Evolutionary conservation across 169 alveolate species (phyloP), one percentile per base, ranked within the genome.

Genomic region (Plasmodium falciparum): DNA sequence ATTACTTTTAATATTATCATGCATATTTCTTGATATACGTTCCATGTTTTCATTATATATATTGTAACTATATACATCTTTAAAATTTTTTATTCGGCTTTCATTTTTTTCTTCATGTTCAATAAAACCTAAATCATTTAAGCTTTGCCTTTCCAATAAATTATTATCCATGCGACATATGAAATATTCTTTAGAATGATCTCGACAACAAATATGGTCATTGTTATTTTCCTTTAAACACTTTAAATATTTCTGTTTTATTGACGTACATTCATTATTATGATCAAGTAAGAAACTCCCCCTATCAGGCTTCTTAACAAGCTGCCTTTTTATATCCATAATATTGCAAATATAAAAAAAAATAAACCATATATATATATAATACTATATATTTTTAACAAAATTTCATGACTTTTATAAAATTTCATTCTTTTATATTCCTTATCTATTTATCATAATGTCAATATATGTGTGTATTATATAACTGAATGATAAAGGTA

Each of bases 201-300:
- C 73, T 70, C 93, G 15, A 54, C 93, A 90, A 73, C 93, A 72
- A 50, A 90, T 54, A 17, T 90, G 89, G 45, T 90, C 93, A 74
- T 90, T 73, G 13, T 43, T 52, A 62, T 83, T 75, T 17, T 76
- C 86, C 69, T 90, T 76, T 22, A 90, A 78, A 26, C 93, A 90
- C 65, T 70, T 66, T 54, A 90, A 67, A 71, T 90, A 90, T 58
- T 70, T 63, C 29, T 90, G 47, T 78, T 83, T 74, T 47, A 66
- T 69, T 71, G 86, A 58, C 39, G 88, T 91, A 56, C 93, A 90
- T 33, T 90, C 93, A 29, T 50, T 75, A 26, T 73, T 83, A 39
- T 90, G 93, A 86, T 90, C 93, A 20, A 90, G 43, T 50, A 72
- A 83, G 69, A 90, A 90, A 58, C 86, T 70, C n/a, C 93, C 93